Evolutionary conservation across 768 basidiomycete genomes (phyloP).

Genomic region (Phallus indusiatus): DNA sequence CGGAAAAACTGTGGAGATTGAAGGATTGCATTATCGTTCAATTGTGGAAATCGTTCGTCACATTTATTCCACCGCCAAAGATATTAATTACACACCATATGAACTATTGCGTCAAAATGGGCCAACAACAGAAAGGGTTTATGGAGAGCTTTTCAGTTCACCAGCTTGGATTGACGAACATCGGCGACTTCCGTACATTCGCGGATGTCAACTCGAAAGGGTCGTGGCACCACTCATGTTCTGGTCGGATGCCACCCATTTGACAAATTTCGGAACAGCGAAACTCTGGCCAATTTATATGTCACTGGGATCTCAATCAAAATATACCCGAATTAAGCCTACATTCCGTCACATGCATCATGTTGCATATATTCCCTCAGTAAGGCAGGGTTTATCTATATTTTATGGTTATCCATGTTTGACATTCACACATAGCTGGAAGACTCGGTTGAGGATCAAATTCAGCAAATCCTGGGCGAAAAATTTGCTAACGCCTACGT

Average conservation of each 20-base stretch:
- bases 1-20: conserved; percentile 14
- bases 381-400: conserved; percentile 12
- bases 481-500: conserved; percentile 1
- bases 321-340: conserved; percentile 27
- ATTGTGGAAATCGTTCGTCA: conserved; percentile 19
- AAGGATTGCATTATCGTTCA: conserved; percentile 20
- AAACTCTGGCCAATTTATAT: conserved; percentile 27
- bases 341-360: conserved; percentile 26
- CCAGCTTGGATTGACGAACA: conserved; percentile 20
- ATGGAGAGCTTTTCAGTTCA: conserved; percentile 17
- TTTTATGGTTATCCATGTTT: neutral
- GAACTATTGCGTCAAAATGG: conserved; percentile 15
- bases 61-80: conserved; percentile 14
- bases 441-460: conserved; percentile 22
- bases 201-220: conserved; percentile 13
- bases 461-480: conserved; percentile 10
- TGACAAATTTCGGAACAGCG: conserved; percentile 27
- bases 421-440: conserved; percentile 24
- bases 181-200: conserved; percentile 16
- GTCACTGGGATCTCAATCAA: conserved; percentile 31
- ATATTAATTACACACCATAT: conserved; percentile 23
- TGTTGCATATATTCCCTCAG: conserved; percentile 34
- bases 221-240: conserved; percentile 20
- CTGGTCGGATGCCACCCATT: conserved; percentile 28
- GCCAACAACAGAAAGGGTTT: neutral